phyloP scores from a whole-genome alignment of 2,329 filamentous ascomycete genomes.

The Rhynchosporium graminicola region DNA sequence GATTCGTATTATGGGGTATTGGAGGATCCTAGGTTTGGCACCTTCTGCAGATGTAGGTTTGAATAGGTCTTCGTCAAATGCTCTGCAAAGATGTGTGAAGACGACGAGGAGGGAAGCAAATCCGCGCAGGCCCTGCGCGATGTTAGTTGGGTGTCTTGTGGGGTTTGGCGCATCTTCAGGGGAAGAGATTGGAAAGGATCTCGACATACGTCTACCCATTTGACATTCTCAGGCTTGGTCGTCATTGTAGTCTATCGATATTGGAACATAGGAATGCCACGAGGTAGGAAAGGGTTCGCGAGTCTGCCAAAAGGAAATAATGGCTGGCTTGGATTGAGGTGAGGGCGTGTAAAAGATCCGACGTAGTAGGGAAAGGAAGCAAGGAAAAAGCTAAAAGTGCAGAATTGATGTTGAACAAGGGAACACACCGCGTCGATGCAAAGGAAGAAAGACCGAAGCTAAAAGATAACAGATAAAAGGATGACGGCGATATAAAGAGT shows the following conservation, averaged over 20 bases:
- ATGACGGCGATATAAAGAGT: not conserved
- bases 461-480: not conserved
- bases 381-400: not conserved
- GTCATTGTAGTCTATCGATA: conserved; percentile 29
- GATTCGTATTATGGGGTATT: conserved; percentile 60
- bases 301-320: not conserved
- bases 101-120: conserved; percentile 56
- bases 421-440: not conserved
- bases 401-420: not conserved
- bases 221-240: conserved; percentile 49
- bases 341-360: not conserved
- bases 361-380: not conserved
- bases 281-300: not conserved
- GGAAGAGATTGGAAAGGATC: not conserved
- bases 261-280: conserved; percentile 5
- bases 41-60: conserved; percentile 48
- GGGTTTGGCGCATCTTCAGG: conserved; percentile 1
- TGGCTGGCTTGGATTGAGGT: not conserved
- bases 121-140: conserved; percentile 54
- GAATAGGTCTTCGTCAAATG: conserved; percentile 54
- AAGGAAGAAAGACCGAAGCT: not conserved
- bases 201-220: conserved; percentile 60
- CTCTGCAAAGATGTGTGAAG: conserved; percentile 54
- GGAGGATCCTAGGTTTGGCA: conserved; percentile 51
- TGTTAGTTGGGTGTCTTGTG: conserved; percentile 15